Evolutionary conservation across 495 filamentous ascomycete genomes (phyloP).

Genomic region (Neurospora sp.): DNA sequence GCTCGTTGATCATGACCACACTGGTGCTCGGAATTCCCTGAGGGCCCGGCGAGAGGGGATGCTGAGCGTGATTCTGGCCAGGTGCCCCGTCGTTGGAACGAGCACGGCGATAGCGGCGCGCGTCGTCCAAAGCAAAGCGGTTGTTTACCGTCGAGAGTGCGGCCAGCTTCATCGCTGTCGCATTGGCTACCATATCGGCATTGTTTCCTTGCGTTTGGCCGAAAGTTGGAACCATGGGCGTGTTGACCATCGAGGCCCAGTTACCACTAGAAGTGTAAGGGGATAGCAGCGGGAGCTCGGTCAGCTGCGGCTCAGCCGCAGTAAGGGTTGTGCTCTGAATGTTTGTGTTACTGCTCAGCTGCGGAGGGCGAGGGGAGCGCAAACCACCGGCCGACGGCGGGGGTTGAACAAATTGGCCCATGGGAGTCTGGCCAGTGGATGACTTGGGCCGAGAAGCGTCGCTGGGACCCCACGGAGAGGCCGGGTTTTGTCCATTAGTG

Average conservation of each 20-base stretch:
- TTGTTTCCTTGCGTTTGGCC: constrained; percentile 44
- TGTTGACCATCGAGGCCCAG: constrained; percentile 98
- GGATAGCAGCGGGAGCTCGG: constrained; percentile 75
- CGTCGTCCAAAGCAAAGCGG: constrained; percentile 91
- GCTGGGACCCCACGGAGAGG: constrained; percentile 67
- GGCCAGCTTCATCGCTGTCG: constrained; percentile 97
- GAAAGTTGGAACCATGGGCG: constrained; percentile 88
- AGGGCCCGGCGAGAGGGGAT: constrained; percentile 35
- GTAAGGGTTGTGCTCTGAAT: constrained; percentile 77
- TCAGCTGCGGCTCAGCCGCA: constrained; percentile 53
- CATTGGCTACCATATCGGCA: constrained; percentile 97
- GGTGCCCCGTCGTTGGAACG: constrained; percentile 75
- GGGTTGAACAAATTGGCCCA: constrained; percentile 93
- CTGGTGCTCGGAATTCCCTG: constrained; percentile 50
- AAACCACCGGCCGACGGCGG: constrained; percentile 69
- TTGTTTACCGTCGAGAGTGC: constrained; percentile 97
- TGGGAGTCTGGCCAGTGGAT: constrained; percentile 74
- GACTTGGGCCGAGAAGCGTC: constrained; percentile 75
- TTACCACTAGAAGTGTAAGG: constrained; percentile 82
- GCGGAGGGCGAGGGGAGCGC: constrained; percentile 65
- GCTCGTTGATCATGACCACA: constrained; percentile 83
- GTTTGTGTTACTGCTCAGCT: constrained; percentile 52
- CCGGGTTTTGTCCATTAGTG: constrained; percentile 46
- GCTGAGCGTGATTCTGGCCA: constrained; percentile 23
- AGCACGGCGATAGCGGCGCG: constrained; percentile 83